Conservation (phyloP, 805 yeast genomes). For the Lipomyces orientalis region DNA sequence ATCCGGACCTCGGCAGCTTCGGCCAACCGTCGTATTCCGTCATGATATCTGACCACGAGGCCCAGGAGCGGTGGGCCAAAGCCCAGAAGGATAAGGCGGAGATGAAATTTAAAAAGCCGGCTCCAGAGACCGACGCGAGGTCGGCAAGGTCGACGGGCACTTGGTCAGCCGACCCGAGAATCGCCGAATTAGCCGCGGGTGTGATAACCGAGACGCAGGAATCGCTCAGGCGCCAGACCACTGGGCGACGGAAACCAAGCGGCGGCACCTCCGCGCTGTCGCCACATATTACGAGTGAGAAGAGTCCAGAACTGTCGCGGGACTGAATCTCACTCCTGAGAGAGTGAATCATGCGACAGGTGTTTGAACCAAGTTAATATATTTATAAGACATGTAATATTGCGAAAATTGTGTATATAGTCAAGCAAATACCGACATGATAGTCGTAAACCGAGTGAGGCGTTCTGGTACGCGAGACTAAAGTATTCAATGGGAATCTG, state of each 20-base stretch:
- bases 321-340: too few relatives aligned
- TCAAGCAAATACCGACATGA: too few relatives aligned
- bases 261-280: neutral
- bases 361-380: too few relatives aligned
- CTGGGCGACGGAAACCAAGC: neutral
- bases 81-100: constrained; percentile 4
- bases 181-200: too few relatives aligned
- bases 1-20: constrained; percentile 26
- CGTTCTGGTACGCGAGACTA: too few relatives aligned
- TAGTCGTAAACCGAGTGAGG: neutral
- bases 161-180: too few relatives aligned
- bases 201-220: neutral
- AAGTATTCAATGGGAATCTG: too few relatives aligned
- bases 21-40: constrained; percentile 15
- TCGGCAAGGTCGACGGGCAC: too few relatives aligned
- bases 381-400: too few relatives aligned
- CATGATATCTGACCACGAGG: constrained; percentile 6
- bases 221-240: neutral
- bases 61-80: constrained; percentile 4
- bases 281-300: neutral
- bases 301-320: neutral
- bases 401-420: too few relatives aligned
- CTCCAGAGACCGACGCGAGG: too few relatives aligned
- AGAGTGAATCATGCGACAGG: too few relatives aligned
- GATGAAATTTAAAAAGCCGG: neutral